phyloP scores from a whole-genome alignment of 495 filamentous ascomycete species.

The Penicillium subrubescens region DNA sequence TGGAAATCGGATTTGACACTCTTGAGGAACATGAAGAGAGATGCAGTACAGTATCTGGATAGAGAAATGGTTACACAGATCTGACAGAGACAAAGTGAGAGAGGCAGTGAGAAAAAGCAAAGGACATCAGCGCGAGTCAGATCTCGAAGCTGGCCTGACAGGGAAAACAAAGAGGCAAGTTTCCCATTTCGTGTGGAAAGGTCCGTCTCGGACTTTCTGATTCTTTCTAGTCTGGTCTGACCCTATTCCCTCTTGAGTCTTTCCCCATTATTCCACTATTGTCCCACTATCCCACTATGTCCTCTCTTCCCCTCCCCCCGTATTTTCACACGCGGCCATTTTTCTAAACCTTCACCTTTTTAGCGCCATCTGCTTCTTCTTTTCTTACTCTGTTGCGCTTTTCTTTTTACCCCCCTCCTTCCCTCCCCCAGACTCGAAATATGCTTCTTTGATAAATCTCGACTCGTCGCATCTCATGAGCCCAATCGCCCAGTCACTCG shows the following conservation, averaged over 20 bases:
- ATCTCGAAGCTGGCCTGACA: no score
- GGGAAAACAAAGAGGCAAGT: not conserved
- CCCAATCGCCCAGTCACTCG: not conserved
- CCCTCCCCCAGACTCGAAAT: not conserved
- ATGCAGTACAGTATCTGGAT: no score
- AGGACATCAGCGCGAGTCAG: not conserved
- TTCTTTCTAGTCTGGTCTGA: not conserved
- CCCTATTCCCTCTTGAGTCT: not conserved
- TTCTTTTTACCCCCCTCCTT: not conserved
- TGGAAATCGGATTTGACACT: not conserved
- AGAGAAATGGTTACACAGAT: not conserved
- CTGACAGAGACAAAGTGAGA: not conserved
- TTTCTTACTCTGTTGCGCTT: not conserved
- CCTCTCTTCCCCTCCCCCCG: not conserved
- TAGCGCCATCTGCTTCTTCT: not conserved
- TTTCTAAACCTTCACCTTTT: not conserved
- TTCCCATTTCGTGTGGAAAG: no score
- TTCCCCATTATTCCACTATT: no score
- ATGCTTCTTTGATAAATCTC: not conserved
- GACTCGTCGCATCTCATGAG: conserved; percentile 4
- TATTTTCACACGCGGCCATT: not conserved
- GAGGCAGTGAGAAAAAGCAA: not conserved
- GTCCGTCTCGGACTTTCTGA: not conserved
- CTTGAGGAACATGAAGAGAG: no score
- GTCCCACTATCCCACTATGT: not conserved